These are phyloP conservation scores for Litchi chinensis DNA, from an alignment of 345 rosid species.

Conservation along the genomic window DNA sequence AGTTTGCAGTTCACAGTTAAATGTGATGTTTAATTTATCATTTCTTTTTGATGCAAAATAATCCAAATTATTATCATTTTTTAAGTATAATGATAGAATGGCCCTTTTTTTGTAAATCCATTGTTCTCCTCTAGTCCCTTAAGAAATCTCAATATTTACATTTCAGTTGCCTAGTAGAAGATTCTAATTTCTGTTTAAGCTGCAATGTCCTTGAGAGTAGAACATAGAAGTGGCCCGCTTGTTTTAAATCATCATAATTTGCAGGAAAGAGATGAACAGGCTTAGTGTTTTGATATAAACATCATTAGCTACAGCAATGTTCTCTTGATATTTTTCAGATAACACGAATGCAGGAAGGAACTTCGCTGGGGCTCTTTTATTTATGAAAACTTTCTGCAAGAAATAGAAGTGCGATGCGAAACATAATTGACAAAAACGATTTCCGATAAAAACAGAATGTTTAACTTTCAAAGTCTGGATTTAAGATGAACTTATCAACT, in stretches of 20 bases:
- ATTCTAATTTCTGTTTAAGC: neutral
- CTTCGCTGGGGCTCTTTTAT: neutral
- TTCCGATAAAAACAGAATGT: neutral
- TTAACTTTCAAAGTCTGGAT: neutral
- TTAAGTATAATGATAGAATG: no score
- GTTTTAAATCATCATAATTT: neutral
- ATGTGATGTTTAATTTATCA: neutral
- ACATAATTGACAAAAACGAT: neutral
- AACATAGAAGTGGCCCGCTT: neutral
- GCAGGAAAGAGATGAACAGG: neutral
- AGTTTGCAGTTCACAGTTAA: neutral
- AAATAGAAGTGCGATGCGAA: neutral
- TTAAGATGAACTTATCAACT: slow-evolving; percentile 13
- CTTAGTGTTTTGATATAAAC: neutral
- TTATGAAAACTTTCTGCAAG: neutral
- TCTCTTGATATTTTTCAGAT: neutral
- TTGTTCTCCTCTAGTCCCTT: neutral
- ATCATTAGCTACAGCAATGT: neutral
- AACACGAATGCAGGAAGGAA: neutral
- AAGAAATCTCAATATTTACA: neutral
- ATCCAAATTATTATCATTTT: neutral
- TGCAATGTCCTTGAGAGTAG: neutral
- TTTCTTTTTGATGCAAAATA: neutral
- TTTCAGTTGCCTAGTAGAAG: neutral
- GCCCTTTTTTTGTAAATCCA: neutral